Conservation (phyloP, 2,329 filamentous ascomycete species). For the Teratosphaeria viscida region DNA sequence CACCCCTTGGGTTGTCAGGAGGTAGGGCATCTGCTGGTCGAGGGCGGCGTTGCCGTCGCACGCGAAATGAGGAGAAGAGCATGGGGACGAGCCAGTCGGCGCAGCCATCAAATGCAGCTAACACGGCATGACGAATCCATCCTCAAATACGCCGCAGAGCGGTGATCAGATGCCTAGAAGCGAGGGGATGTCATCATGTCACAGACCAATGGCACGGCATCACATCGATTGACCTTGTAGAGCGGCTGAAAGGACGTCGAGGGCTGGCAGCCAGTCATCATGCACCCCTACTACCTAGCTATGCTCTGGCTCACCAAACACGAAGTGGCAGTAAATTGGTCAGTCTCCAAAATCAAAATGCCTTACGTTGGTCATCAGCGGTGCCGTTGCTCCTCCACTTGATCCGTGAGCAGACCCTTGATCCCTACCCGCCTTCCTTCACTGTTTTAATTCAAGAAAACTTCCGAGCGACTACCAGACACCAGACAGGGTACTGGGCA, state of each 20-base stretch:
- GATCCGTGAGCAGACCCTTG: neutral
- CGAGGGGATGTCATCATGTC: neutral
- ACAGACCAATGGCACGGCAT: neutral
- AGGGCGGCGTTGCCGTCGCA: neutral
- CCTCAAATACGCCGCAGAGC: neutral
- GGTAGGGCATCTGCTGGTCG: neutral
- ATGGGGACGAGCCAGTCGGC: neutral
- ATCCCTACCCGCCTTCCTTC: neutral
- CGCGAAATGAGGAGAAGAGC: neutral
- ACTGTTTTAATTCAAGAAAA: neutral
- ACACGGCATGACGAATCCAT: neutral
- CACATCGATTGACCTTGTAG: neutral
- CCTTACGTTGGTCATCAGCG: neutral
- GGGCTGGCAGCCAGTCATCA: neutral
- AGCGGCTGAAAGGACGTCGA: neutral
- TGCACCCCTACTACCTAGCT: neutral
- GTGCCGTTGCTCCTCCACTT: neutral
- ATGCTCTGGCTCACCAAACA: neutral
- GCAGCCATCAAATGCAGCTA: neutral
- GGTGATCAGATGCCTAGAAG: neutral
- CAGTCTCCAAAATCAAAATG: no score
- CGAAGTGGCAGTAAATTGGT: neutral
- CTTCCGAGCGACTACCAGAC: neutral
- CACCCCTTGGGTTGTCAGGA: neutral
- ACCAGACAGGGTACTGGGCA: neutral